phyloP scores from a whole-genome alignment of 768 basidiomycete genomes.

The Candolleomyces eurysporus region DNA sequence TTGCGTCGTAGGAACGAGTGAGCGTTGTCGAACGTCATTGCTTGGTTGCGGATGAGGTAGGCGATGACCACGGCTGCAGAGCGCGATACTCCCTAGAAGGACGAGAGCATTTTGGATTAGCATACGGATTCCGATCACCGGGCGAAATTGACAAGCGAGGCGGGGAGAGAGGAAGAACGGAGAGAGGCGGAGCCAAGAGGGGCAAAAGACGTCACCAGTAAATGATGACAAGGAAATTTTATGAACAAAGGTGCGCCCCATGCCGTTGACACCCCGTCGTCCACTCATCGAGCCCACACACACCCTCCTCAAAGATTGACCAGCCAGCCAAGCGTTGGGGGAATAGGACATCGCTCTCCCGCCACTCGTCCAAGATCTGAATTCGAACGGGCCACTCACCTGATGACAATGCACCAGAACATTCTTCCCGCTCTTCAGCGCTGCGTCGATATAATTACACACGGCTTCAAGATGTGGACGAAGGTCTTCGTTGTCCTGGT shows the following conservation, averaged over 20 bases:
- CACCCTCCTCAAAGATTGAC: no score
- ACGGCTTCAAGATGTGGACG: conserved; percentile 66
- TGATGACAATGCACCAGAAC: conserved; percentile 83
- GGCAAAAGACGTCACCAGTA: no score
- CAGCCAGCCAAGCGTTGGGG: no score
- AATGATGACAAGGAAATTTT: no score
- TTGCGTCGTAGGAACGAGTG: conserved; percentile 57
- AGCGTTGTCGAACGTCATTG: conserved; percentile 71
- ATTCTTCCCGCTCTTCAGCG: conserved; percentile 57
- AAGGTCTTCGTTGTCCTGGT: conserved; percentile 59
- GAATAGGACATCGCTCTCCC: background rate
- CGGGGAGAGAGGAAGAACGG: background rate
- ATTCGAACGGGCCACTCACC: conserved; percentile 38
- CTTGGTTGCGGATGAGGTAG: conserved; percentile 73
- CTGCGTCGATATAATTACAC: conserved; percentile 63
- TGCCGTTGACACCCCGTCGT: no score
- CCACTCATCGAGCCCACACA: no score
- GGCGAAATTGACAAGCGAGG: background rate
- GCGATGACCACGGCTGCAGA: conserved; percentile 76
- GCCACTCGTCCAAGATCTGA: background rate
- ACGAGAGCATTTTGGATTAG: background rate
- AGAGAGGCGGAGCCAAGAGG: background rate
- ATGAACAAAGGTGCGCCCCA: background rate
- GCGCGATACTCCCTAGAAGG: conserved; percentile 68
- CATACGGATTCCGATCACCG: background rate